phyloP scores from a whole-genome alignment of 768 basidiomycete genomes.

The Xerocomellus chrysenteron region DNA sequence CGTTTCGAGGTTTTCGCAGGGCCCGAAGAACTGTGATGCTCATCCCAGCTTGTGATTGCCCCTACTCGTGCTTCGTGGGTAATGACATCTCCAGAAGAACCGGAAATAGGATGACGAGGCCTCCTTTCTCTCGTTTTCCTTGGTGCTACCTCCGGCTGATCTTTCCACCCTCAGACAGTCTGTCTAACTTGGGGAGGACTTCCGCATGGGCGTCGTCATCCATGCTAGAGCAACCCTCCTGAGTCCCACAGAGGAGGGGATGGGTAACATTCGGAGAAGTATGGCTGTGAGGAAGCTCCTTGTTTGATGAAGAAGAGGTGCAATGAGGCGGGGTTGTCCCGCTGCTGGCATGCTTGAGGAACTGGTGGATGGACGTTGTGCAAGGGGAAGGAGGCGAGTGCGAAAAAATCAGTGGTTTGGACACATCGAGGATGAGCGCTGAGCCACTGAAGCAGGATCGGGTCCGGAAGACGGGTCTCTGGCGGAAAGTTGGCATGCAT shows the following conservation, averaged over 20 bases:
- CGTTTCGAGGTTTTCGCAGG: conserved; percentile 70
- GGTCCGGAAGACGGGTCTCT: conserved; percentile 66
- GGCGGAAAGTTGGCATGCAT: conserved; percentile 65
- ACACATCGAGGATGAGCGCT: conserved; percentile 58
- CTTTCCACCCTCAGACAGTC: conserved; percentile 54
- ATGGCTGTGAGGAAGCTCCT: conserved; percentile 39
- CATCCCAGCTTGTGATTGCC: conserved; percentile 56
- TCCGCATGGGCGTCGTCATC: conserved; percentile 89
- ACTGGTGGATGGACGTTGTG: conserved; percentile 81
- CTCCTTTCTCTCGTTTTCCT: conserved; percentile 48
- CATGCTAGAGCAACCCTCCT: conserved; percentile 86
- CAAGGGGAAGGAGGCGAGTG: conserved; percentile 90
- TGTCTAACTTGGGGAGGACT: conserved; percentile 90
- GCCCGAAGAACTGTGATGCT: conserved; percentile 45
- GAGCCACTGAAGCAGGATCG: conserved; percentile 42
- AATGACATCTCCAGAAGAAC: conserved; percentile 33
- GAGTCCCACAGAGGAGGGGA: conserved; percentile 80
- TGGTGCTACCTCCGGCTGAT: conserved; percentile 37
- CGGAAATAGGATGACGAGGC: conserved; percentile 32
- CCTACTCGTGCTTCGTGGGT: conserved; percentile 41
- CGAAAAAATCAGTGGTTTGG: conserved; percentile 70
- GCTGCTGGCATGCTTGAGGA: conserved; percentile 57
- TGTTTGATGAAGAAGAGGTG: conserved; percentile 44
- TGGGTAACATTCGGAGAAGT: conserved; percentile 74
- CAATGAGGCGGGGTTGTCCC: no score